Evolutionary conservation across 2,329 filamentous ascomycete species (phyloP).

Genomic region (Pseudocercospora crystallina): DNA sequence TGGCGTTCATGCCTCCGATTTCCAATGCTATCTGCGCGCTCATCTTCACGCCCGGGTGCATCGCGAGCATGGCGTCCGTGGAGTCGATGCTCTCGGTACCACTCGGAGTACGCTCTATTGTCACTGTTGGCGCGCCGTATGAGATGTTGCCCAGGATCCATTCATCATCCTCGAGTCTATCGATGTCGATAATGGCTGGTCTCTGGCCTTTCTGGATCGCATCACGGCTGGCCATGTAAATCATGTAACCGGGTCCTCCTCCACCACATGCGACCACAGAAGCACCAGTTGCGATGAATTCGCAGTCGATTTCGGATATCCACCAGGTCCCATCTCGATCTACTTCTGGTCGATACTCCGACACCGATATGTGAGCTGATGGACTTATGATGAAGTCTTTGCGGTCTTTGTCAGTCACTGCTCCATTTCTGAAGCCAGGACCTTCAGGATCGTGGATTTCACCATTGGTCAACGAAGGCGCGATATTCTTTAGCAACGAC

Average conservation of each 20-base stretch:
- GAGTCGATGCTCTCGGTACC: conserved; percentile 6
- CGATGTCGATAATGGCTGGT: background rate
- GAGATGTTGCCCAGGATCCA: conserved; percentile 8
- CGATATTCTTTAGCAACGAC: background rate
- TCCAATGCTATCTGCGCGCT: conserved; percentile 7
- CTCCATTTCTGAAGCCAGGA: background rate
- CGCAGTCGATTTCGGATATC: conserved; percentile 6
- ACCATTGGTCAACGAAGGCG: background rate
- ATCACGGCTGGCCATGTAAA: conserved; percentile 6
- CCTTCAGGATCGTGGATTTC: background rate
- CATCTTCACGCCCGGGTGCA: conserved; percentile 1
- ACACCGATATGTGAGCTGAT: background rate
- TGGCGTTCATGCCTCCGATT: conserved; percentile 4
- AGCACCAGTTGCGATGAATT: conserved; percentile 2
- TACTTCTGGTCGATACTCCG: conserved; percentile 2
- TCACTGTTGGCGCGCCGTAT: conserved; percentile 5
- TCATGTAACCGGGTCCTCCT: conserved; percentile 5
- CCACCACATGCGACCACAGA: conserved; percentile 3
- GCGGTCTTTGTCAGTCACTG: background rate
- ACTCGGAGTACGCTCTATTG: conserved; percentile 1
- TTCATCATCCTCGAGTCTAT: background rate
- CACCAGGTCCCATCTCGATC: background rate
- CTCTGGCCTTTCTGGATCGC: conserved; percentile 1
- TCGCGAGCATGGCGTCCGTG: conserved; percentile 1
- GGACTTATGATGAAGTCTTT: conserved; percentile 5